Base-by-base conservation (phyloP, 306 rosid species). In the Dryas alaskensis region DNA sequence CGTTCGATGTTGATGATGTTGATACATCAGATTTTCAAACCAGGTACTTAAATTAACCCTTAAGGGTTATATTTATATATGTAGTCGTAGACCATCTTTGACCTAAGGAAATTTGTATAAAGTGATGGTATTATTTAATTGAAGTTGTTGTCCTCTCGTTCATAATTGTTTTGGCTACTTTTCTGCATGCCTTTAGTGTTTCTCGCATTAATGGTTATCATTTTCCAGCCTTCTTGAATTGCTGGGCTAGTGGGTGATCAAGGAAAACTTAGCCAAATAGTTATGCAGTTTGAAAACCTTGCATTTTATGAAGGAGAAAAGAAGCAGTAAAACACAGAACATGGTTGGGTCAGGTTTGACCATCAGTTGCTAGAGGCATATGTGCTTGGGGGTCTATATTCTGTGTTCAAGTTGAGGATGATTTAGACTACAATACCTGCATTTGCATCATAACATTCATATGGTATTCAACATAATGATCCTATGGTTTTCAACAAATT, bases 1-100 rank as follows among this genome's bases (percentile, higher is more conserved):
- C 97, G 49, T 92, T 92, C 54, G 90, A 86, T 73, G 89, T 89
- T 77, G 97, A 92, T 81, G 96, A 92, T 81, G 95, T 91, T 62
- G 97, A 88, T 62, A 70, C 87, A 49, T 73, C 92, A 25, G 88
- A 84, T 74, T 79, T 79, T 80, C 90, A 78, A 62, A 48, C 77
- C 70, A 87, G 97, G 97, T 91, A 86, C 62, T 65, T 79, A 27
- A 72, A 65, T 75, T 73, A 17, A 61, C 45, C 74, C 50, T 62
- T 77, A 48, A 8, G 45, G 72, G 72, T 58, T 73, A 70, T 47
- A 60, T 60, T 4, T 37, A 6, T 72, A 49, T 12, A 67, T 55
- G 2, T 61, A 61, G 70, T 75, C 49, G 13, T 49, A 55, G 73
- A 53, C 65, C 77, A 67, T 70, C 49, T 65, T 58, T 46, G 47